Conservation (phyloP, 2,329 filamentous ascomycete genomes). For the Botryotinia globosa region DNA sequence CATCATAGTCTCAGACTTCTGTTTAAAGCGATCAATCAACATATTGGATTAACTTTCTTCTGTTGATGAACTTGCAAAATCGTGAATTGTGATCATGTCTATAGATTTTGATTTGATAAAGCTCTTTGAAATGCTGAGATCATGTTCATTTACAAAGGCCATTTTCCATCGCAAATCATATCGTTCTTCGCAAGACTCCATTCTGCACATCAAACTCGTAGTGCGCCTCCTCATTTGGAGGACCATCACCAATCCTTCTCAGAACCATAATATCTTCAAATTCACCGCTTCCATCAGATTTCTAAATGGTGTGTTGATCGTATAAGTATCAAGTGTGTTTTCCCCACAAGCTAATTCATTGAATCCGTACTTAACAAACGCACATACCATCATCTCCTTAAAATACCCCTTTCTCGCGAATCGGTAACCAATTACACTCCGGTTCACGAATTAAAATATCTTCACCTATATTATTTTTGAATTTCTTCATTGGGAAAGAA, state of each 20-base stretch:
- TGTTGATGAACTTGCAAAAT: background rate
- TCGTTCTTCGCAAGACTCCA: fast-evolving
- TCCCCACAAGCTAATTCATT: slow-evolving; percentile 24
- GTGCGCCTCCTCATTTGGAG: background rate
- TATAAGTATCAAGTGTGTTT: slow-evolving; percentile 30
- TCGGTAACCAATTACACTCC: slow-evolving; percentile 30
- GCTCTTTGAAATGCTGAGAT: background rate
- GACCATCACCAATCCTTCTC: background rate
- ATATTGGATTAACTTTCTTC: background rate
- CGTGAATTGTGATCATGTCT: background rate
- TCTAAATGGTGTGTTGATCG: slow-evolving; percentile 17
- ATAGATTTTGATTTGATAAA: background rate
- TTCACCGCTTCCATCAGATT: slow-evolving; percentile 19
- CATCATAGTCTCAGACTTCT: background rate
- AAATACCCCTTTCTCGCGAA: slow-evolving; percentile 30
- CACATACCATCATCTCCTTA: slow-evolving; percentile 28
- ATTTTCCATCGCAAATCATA: slow-evolving; percentile 24
- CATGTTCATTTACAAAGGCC: slow-evolving; percentile 17
- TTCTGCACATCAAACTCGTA: background rate
- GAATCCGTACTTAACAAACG: slow-evolving; percentile 30
- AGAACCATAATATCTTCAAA: slow-evolving; percentile 10
- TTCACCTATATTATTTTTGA: background rate
- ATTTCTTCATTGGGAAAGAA: background rate
- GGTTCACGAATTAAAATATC: slow-evolving; percentile 21
- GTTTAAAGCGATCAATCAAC: background rate